phyloP scores from a whole-genome alignment of 768 basidiomycete species.

The Gymnopilus dilepis region DNA sequence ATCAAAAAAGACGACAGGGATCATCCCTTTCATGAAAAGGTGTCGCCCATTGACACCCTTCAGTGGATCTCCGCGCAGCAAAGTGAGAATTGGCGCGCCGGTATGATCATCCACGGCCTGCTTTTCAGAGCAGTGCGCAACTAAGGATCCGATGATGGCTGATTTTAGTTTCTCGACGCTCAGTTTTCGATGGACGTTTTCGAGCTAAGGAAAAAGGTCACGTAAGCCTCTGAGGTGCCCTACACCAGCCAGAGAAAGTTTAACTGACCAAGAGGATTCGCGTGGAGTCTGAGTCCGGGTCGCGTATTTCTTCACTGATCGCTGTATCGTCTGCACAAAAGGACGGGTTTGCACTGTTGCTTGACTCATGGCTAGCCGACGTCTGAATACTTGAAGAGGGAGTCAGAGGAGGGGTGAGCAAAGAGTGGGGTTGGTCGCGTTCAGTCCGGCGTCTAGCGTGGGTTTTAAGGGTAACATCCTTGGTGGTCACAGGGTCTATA shows the following conservation, averaged over 20 bases:
- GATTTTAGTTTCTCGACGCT: slow-evolving; percentile 32
- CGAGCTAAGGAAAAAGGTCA: slow-evolving; percentile 32
- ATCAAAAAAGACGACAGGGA: slow-evolving; percentile 68
- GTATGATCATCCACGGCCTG: not conserved
- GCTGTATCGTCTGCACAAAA: slow-evolving; percentile 26
- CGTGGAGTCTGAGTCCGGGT: slow-evolving; percentile 35
- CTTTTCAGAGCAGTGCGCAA: slow-evolving; percentile 13
- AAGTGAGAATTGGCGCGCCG: not conserved
- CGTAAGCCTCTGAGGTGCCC: not conserved
- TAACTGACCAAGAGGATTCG: slow-evolving; percentile 41
- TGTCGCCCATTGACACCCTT: slow-evolving; percentile 61
- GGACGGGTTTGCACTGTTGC: slow-evolving; percentile 16
- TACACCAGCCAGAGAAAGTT: not conserved
- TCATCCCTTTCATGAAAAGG: slow-evolving; percentile 53
- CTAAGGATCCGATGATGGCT: slow-evolving; percentile 32
- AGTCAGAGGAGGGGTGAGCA: slow-evolving; percentile 74
- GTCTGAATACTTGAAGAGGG: slow-evolving; percentile 62
- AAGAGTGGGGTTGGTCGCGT: slow-evolving; percentile 39
- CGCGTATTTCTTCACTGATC: slow-evolving; percentile 26
- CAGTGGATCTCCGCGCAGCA: slow-evolving; percentile 9
- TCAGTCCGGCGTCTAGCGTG: slow-evolving; percentile 40
- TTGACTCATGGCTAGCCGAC: slow-evolving; percentile 36
- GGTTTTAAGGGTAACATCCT: slow-evolving; percentile 27
- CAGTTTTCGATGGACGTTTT: slow-evolving; percentile 40
- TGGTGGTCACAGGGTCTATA: slow-evolving; percentile 26